Base-by-base conservation (phyloP, 2,329 filamentous ascomycete genomes). In the Paracamarosporium sp. region DNA sequence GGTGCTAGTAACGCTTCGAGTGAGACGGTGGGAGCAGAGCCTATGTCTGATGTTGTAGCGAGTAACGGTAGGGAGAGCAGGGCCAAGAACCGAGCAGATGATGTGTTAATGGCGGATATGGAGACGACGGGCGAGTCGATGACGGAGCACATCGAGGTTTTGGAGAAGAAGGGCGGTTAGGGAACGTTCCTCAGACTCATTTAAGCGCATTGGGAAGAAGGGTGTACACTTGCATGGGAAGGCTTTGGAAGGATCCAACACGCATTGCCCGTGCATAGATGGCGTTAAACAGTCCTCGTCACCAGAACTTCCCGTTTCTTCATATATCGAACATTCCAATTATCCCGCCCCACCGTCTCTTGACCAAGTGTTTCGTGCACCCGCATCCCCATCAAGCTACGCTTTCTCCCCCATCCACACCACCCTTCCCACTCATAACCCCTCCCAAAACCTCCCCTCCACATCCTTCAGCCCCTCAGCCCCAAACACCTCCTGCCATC, bases 121-220 rank as follows among this genome's bases (percentile, higher is more conserved):
- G 43, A 4, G 35, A 28, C 11, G 12, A 45, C 47, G 3, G 62
- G 63, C 1, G 62, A 62, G 27, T 17, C 52, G 20, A 45, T 43
- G 36, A 54, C 60, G 8, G 61, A 67, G 50, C 67, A 72, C 38
- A 65, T 71, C 52, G 70, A 74, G 55, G 33, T 61, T 36, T 47
- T 53, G 31, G 65, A 69, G 57, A 70, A 62, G 51, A 72, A 68
- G 56, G 69, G 69, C 9, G 65, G 50, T 11, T 62, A 58, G 47
- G 2, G 13, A 31, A n/a, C 22, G 6, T 44, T 27, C n/a, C 27
- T 44, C 12, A n/a, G n/a, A 24, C 25, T 30, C 20, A 5, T 17
- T n/a, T 6, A 20, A 8, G 38, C 9, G 38, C 12, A 28, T 11
- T 11, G n/a, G 20, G 6, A 20, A 5, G 35, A 38, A 38, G 30